Conservation (phyloP, 352 stramenopile species). For the Globisporangium perplexum region DNA sequence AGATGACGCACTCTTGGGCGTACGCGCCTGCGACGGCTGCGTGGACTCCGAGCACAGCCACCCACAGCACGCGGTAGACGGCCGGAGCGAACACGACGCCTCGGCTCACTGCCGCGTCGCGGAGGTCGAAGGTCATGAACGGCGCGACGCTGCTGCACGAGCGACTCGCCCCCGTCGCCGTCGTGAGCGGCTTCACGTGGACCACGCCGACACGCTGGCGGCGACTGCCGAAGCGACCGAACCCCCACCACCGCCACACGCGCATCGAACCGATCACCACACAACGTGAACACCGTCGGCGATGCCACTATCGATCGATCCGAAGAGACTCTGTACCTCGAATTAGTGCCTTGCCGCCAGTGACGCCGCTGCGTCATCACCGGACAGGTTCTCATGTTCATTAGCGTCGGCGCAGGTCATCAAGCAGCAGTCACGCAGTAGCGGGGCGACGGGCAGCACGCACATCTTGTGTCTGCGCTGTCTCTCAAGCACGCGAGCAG, state of each 20-base stretch:
- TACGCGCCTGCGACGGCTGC: background rate
- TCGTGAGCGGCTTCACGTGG: background rate
- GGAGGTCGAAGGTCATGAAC: background rate
- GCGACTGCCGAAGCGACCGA: background rate
- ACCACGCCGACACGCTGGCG: background rate
- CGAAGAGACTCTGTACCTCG: too few relatives aligned
- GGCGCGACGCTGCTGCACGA: background rate
- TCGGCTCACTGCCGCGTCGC: slow-evolving; percentile 1
- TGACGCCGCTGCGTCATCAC: too few relatives aligned
- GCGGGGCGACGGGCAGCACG: background rate
- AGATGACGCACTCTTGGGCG: slow-evolving; percentile 1
- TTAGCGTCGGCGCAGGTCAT: too few relatives aligned
- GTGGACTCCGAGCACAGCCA: background rate
- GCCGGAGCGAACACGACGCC: background rate
- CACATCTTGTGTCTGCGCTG: background rate
- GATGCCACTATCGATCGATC: too few relatives aligned
- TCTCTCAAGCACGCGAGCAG: background rate
- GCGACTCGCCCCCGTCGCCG: background rate
- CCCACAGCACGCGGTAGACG: background rate
- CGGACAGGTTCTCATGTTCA: too few relatives aligned
- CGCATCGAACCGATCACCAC: too few relatives aligned
- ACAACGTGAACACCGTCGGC: too few relatives aligned
- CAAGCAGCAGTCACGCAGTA: too few relatives aligned
- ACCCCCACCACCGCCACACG: too few relatives aligned
- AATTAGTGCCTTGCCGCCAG: too few relatives aligned